These are phyloP conservation scores for Penicillium sp. DNA, from an alignment of 2,329 filamentous ascomycete genomes.

Conservation along the genomic window DNA sequence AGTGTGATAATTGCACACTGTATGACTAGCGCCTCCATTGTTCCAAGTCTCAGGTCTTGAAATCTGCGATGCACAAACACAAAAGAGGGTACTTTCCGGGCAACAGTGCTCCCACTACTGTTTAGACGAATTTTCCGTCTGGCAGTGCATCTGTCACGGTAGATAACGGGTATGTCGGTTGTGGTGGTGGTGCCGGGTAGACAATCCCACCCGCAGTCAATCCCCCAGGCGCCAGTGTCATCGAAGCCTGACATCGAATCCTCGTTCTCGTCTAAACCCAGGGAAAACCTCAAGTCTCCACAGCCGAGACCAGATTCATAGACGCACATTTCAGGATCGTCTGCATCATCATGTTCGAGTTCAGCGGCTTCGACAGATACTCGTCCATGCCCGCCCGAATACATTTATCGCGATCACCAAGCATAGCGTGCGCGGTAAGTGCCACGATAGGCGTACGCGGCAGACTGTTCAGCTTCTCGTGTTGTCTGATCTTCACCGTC, in stretches of 20 bases:
- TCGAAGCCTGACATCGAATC: neutral
- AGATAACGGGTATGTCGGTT: neutral
- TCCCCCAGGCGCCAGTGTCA: neutral
- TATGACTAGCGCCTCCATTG: neutral
- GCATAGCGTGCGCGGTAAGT: constrained; percentile 91
- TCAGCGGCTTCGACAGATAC: constrained; percentile 88
- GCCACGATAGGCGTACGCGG: constrained; percentile 88
- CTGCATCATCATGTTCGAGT: constrained; percentile 82
- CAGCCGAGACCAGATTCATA: constrained; percentile 19
- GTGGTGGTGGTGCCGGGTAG: neutral
- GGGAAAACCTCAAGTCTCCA: neutral
- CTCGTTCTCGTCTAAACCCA: neutral
- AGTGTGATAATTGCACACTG: neutral
- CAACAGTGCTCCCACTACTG: neutral
- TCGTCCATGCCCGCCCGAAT: constrained; percentile 97
- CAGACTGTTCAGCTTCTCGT: constrained; percentile 73
- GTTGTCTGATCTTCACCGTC: constrained; percentile 87
- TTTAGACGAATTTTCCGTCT: neutral
- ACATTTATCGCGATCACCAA: constrained; percentile 92
- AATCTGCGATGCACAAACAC: neutral
- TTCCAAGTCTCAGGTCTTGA: no score
- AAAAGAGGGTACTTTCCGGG: no score
- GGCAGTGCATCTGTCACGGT: neutral
- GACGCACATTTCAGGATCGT: constrained; percentile 24
- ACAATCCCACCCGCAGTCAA: neutral